Conservation (phyloP, 225 moss, liverwort and hornwort genomes). For the Pseudoscleropodium purum region DNA sequence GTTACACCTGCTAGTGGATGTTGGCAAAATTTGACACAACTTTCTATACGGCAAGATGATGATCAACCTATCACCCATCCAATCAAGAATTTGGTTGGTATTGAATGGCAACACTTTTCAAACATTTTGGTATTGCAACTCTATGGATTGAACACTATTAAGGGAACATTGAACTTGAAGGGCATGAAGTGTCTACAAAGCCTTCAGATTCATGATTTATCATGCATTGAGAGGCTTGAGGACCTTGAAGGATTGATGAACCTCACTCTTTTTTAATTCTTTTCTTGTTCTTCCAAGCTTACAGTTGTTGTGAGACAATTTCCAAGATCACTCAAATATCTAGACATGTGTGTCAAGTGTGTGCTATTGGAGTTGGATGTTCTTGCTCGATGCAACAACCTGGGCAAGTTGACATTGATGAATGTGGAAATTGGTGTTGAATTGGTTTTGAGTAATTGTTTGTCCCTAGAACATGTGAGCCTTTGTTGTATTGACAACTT, state of each 20-base stretch:
- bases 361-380: fast-evolving
- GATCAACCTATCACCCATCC: too few relatives aligned
- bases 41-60: background rate
- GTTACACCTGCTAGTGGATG: background rate
- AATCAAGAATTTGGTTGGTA: background rate
- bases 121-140: background rate
- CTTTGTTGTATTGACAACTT: fast-evolving
- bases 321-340: background rate
- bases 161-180: background rate
- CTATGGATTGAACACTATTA: fast-evolving
- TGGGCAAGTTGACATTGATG: fast-evolving
- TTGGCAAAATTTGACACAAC: background rate
- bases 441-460: background rate
- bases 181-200: background rate
- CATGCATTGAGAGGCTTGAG: background rate
- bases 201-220: fast-evolving
- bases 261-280: background rate
- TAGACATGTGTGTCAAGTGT: fast-evolving
- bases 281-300: fast-evolving
- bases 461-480: fast-evolving
- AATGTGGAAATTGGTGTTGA: background rate
- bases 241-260: background rate
- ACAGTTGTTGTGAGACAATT: fast-evolving
- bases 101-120: background rate
- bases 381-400: fast-evolving